Evolutionary conservation across 1,284 basidiomycete species (phyloP), one percentile per base, ranked within the genome.

Genomic region (Fomitiporia mediterranea): DNA sequence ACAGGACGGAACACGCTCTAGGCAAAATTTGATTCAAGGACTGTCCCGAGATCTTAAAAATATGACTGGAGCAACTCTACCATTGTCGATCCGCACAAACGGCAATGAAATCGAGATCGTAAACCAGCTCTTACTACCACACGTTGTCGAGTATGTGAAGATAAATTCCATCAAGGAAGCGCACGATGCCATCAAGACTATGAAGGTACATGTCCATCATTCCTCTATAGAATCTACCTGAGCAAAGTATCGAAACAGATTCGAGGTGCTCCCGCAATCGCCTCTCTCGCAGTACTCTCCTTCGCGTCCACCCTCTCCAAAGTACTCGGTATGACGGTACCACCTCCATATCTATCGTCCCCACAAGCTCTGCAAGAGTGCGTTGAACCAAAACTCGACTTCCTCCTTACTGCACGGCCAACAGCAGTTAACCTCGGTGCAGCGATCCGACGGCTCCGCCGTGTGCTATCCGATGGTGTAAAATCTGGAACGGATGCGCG

Each of bases 211-310:
- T 63, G 39, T 28, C 40, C 38, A 13, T 3, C n/a, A 42, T 42
- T 1, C 39, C 17, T 17, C 42, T 43, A 11, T 43, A 19, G 17
- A 21, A 23, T 8, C n/a, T n/a, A 8, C 42, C 21, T 7, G 32
- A 1, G 19, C 19, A 2, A 21, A 51, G 35, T 34, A 37, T 44
- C n/a, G 30, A 25, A 48, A 17, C 60, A 91, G 84, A 94, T 94
- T 63, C 83, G 94, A 51, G 94, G 94, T 5, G 94, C 94, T 7
- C 94, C 94, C 0, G 94, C 94, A n/a, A 95, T 97, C 53, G 94
- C 88, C 0, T 92, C 92, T 1, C 81, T 96, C 11, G 93, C 93
- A 4, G 83, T 92, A 0, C 80, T 97, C 6, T 80, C 88, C 0
- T 72, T 97, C 51, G 82, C 89, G 0, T 79, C 81, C 7, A 73